Percentiles rank a stretch among this genome's conserved stretches.
Conservation (phyloP, 345 rosid genomes). For the Syzygium aqueum region DNA sequence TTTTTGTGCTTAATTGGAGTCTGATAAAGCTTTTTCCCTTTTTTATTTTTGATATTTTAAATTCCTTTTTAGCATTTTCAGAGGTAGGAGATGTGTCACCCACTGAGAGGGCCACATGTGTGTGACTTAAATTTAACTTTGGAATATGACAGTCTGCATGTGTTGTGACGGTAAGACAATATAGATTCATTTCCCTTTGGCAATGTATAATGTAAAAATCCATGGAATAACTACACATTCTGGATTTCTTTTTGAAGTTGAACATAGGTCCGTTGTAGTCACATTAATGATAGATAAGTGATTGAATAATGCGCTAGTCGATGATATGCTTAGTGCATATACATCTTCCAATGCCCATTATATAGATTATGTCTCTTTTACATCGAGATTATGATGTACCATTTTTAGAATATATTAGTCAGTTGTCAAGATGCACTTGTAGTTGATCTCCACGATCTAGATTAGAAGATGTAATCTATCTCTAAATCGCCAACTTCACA, state of each 20-base stretch:
- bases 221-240: too few species aligned
- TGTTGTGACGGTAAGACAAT: too few species aligned
- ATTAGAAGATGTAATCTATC: not conserved
- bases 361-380: too few species aligned
- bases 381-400: too few species aligned
- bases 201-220: too few species aligned
- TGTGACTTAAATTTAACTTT: too few species aligned
- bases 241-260: too few species aligned
- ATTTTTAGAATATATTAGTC: too few species aligned
- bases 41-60: not conserved
- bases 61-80: not conserved
- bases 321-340: not conserved
- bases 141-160: too few species aligned
- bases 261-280: too few species aligned
- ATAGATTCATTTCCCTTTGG: too few species aligned
- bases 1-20: not conserved
- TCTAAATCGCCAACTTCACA: not conserved
- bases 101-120: not conserved
- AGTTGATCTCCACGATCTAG: not conserved
- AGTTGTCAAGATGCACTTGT: too few species aligned
- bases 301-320: not conserved
- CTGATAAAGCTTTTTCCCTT: not conserved
- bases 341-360: fast-evolving
- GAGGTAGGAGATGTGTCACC: not conserved
- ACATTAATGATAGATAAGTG: not conserved